These are phyloP conservation scores for Aquilaria agallochum DNA, from an alignment of 441 rosid genomes.

Conservation along the genomic window DNA sequence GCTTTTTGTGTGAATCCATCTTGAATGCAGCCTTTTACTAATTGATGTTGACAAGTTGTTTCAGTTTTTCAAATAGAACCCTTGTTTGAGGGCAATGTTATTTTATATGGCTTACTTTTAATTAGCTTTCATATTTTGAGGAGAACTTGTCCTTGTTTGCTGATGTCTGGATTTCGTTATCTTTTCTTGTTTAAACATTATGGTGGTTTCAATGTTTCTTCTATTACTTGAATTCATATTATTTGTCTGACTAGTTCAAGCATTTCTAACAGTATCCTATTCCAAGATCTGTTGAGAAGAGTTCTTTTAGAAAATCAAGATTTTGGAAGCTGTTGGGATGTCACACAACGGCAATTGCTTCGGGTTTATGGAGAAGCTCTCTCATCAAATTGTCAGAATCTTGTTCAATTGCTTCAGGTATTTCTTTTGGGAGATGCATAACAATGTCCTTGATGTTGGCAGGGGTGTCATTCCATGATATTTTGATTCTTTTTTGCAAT, in stretches of 20 bases:
- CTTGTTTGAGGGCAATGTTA: background rate
- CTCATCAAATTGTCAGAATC: constrained; percentile 57
- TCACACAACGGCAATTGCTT: constrained; percentile 56
- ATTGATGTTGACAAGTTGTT: too few relatives aligned
- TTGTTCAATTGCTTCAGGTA: constrained; percentile 84
- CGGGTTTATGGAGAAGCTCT: constrained; percentile 70
- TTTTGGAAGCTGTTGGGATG: constrained; percentile 59
- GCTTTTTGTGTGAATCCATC: too few relatives aligned
- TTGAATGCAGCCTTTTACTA: too few relatives aligned
- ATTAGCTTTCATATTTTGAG: constrained; percentile 2
- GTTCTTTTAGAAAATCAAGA: constrained; percentile 57
- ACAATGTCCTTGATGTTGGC: too few relatives aligned
- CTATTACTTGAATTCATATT: constrained; percentile 9
- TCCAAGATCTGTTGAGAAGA: constrained; percentile 73
- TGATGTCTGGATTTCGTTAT: background rate
- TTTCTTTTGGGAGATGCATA: background rate
- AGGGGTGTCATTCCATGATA: too few relatives aligned
- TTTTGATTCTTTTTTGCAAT: too few relatives aligned
- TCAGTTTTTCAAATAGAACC: too few relatives aligned
- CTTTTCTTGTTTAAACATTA: background rate
- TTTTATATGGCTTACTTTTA: background rate
- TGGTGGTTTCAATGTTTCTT: background rate
- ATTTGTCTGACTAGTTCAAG: constrained; percentile 14
- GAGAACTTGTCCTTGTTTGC: background rate
- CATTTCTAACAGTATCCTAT: constrained; percentile 50